Evolutionary conservation across 257 asterid genomes (phyloP).

Genomic region (Voacanga thouarsii): DNA sequence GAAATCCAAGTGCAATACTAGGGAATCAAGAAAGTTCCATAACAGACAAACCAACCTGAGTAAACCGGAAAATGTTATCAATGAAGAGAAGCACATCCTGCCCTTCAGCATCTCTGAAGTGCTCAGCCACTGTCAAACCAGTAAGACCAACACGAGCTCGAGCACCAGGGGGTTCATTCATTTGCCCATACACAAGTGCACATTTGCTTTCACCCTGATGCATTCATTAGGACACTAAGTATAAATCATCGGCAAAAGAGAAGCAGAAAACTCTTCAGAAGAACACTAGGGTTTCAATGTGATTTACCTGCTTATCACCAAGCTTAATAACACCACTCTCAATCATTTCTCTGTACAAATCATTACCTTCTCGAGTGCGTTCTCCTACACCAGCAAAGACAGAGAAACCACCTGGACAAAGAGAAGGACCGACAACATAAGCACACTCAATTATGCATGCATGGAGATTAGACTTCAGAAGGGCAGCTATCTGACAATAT

Average conservation of each 20-base stretch:
- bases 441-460: conserved; percentile 3
- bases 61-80: conserved; percentile 95
- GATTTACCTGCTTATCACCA: conserved; percentile 85
- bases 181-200: conserved; percentile 97
- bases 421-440: conserved; percentile 13
- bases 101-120: conserved; percentile 98
- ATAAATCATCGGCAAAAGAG: neutral
- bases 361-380: conserved; percentile 98
- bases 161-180: conserved; percentile 99
- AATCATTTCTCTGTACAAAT: conserved; percentile 97
- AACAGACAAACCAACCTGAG: conserved; percentile 53
- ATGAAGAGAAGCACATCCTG: conserved; percentile 99
- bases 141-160: conserved; percentile 99
- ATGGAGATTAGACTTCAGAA: neutral
- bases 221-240: neutral
- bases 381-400: conserved; percentile 99
- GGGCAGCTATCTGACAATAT: neutral
- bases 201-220: conserved; percentile 88
- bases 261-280: neutral
- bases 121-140: conserved; percentile 97
- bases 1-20: neutral
- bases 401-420: conserved; percentile 86
- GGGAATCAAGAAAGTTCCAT: neutral
- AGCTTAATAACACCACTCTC: conserved; percentile 99
- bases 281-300: neutral